Evolutionary conservation across 352 stramenopile genomes (phyloP).

Genomic region (Aphanomyces cochlioides): DNA sequence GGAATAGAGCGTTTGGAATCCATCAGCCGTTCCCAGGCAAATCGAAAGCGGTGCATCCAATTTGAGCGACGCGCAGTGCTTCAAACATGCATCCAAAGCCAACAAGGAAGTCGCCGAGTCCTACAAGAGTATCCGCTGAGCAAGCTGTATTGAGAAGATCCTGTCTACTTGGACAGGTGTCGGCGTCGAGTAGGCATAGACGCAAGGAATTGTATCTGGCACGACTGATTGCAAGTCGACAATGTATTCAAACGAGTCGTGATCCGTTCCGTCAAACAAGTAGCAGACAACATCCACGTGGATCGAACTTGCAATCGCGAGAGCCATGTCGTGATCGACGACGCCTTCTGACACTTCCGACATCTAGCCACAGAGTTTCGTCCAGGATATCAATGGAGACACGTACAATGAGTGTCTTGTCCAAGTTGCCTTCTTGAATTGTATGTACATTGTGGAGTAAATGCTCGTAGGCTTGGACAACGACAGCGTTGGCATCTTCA

Average conservation of each 20-base stretch:
- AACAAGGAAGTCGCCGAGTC: not conserved
- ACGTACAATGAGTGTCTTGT: constrained; percentile 25
- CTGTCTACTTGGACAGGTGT: constrained; percentile 5
- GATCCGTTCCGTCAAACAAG: constrained; percentile 28
- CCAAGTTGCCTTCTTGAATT: constrained; percentile 1
- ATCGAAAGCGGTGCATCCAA: constrained; percentile 11
- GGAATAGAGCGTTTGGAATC: constrained; percentile 21
- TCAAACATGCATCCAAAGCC: constrained; percentile 1
- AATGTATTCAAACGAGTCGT: constrained; percentile 30
- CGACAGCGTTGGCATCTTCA: not conserved
- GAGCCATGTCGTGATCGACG: constrained; percentile 15
- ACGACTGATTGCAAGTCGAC: constrained; percentile 14
- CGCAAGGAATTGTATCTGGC: constrained; percentile 27
- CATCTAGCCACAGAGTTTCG: constrained; percentile 10
- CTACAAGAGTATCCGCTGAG: not conserved
- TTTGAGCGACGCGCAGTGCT: constrained; percentile 16
- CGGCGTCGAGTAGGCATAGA: constrained; percentile 25
- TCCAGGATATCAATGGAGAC: not conserved
- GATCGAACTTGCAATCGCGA: constrained; percentile 17
- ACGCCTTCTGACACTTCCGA: constrained; percentile 28
- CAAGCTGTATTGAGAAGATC: not conserved
- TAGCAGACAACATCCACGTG: constrained; percentile 32
- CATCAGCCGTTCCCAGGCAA: not conserved
- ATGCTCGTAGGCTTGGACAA: constrained; percentile 26
- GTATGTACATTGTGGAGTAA: constrained; percentile 30